Conservation (phyloP, 805 yeast genomes). For the Metschnikowia cerradonensis region DNA sequence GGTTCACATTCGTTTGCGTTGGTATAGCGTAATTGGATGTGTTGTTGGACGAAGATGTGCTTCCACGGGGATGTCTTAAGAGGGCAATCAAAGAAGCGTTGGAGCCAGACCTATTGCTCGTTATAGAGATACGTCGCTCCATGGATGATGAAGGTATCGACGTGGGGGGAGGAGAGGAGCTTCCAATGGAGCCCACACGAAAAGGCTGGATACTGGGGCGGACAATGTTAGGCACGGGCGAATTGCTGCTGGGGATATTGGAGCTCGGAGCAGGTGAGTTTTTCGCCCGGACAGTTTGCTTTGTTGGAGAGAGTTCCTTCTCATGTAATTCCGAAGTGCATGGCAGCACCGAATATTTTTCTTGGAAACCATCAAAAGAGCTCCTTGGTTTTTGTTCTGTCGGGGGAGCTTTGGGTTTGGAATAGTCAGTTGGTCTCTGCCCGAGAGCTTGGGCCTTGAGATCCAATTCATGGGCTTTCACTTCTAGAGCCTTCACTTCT, state of each 20-base stretch:
- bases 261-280: slow-evolving; percentile 1
- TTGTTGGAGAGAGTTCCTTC: slow-evolving; percentile 6
- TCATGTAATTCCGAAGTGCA: slow-evolving; percentile 15
- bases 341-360: slow-evolving; percentile 16
- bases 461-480: background rate
- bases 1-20: slow-evolving; percentile 22
- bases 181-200: slow-evolving; percentile 56
- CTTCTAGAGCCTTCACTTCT: background rate
- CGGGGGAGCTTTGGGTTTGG: slow-evolving; percentile 2
- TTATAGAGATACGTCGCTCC: slow-evolving; percentile 39
- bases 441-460: background rate
- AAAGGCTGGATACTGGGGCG: slow-evolving; percentile 52
- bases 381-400: slow-evolving; percentile 3
- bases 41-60: slow-evolving; percentile 36
- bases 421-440: background rate
- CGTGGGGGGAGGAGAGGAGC: slow-evolving; percentile 35
- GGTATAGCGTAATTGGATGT: slow-evolving; percentile 16
- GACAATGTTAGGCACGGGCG: background rate
- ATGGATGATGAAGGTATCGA: slow-evolving; percentile 21
- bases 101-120: slow-evolving; percentile 46
- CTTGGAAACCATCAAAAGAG: slow-evolving; percentile 13
- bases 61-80: slow-evolving; percentile 47
- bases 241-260: background rate
- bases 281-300: background rate
- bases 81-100: slow-evolving; percentile 52